phyloP scores from a whole-genome alignment of 352 stramenopile species.

The Globisporangium ultimum region DNA sequence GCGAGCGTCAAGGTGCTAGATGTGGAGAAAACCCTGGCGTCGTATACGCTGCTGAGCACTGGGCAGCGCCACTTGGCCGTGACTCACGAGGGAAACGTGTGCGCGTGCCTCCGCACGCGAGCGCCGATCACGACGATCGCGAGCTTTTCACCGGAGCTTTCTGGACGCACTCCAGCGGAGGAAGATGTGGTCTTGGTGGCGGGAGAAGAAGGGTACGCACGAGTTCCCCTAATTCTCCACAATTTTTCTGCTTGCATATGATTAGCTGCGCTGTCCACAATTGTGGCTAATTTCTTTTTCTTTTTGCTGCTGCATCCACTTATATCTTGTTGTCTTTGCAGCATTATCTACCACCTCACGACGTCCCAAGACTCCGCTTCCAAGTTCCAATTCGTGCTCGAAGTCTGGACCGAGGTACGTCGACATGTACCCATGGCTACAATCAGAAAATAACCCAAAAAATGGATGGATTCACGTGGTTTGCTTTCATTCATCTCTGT shows the following conservation, averaged over 20 bases:
- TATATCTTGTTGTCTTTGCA: no score
- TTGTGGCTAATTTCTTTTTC: no score
- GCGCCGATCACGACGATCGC: slow-evolving; percentile 30
- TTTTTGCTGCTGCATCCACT: no score
- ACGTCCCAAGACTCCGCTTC: no score
- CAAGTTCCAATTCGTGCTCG: no score
- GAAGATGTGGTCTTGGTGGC: slow-evolving; percentile 39
- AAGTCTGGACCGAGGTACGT: no score
- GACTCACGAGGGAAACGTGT: slow-evolving; percentile 33
- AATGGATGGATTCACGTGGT: not conserved
- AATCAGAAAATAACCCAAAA: slow-evolving; percentile 3
- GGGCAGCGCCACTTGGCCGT: slow-evolving; percentile 44
- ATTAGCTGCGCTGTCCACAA: not conserved
- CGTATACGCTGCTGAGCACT: slow-evolving; percentile 43
- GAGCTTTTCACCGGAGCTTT: slow-evolving; percentile 10
- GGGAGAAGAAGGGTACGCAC: slow-evolving; percentile 44
- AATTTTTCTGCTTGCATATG: not conserved
- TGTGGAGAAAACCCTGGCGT: slow-evolving; percentile 47
- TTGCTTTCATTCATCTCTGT: no score
- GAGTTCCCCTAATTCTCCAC: not conserved
- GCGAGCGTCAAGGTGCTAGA: slow-evolving; percentile 33
- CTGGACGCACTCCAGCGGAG: not conserved
- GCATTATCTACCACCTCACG: no score
- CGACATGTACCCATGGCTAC: no score
- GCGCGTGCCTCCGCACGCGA: slow-evolving; percentile 22